These are phyloP conservation scores for Silene uniflora DNA, from an alignment of 148 eudicot genomes.

Conservation along the genomic window DNA sequence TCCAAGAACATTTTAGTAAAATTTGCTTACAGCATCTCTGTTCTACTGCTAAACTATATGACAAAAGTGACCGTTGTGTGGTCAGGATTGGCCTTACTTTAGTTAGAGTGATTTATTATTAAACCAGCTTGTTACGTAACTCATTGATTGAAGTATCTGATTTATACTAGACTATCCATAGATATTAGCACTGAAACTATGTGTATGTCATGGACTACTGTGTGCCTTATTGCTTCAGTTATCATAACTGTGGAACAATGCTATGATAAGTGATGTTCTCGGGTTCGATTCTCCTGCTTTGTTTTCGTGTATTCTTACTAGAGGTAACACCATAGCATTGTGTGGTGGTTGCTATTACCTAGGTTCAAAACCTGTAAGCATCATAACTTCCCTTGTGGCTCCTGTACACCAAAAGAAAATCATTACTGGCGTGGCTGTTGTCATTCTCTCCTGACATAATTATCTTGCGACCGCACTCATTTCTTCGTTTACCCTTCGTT, in stretches of 20 bases:
- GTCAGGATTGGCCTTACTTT: background rate
- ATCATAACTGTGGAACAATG: background rate
- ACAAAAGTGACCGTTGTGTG: background rate
- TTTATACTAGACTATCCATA: background rate
- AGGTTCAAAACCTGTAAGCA: too few species aligned
- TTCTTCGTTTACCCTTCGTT: background rate
- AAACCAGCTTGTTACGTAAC: background rate
- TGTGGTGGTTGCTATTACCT: too few species aligned
- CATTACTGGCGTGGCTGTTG: background rate
- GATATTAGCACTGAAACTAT: background rate
- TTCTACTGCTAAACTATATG: background rate
- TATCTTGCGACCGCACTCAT: background rate
- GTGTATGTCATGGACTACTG: background rate
- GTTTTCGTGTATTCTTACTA: background rate
- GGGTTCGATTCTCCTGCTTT: background rate
- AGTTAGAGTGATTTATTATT: background rate
- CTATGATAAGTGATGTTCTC: background rate
- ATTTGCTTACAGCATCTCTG: too few species aligned
- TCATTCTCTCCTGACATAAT: conserved; percentile 6
- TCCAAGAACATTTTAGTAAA: background rate
- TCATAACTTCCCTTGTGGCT: too few species aligned
- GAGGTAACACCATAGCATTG: background rate
- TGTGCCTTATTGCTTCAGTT: background rate
- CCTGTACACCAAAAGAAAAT: background rate
- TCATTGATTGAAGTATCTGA: background rate